A percentile compares a stretch with the other conserved stretches of the same genome.
Evolutionary conservation across 192 early-diverging fungal genomes (phyloP).

Genomic region (Coemansia javaensis): DNA sequence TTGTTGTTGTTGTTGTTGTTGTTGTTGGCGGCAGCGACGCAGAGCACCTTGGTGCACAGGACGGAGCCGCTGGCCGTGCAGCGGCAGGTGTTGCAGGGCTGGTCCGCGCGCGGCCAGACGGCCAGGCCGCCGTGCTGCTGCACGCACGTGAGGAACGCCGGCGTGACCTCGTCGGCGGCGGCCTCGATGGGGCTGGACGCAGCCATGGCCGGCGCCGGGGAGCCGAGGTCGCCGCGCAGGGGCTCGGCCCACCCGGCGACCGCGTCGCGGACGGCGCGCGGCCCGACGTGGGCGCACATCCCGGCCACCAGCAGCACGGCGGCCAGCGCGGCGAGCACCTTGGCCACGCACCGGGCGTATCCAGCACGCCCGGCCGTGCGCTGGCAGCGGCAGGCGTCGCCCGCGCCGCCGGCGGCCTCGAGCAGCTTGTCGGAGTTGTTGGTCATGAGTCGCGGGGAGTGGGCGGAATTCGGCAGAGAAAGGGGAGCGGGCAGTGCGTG

Average conservation of each 20-base stretch:
- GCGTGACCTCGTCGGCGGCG: conserved; percentile 10
- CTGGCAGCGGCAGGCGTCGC: not conserved
- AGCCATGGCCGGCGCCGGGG: conserved; percentile 1
- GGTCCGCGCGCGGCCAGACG: conserved; percentile 21
- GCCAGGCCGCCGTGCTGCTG: conserved; percentile 22
- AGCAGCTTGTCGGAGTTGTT: conserved; percentile 5
- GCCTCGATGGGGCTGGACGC: not conserved
- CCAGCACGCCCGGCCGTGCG: not conserved
- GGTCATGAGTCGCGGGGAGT: not conserved
- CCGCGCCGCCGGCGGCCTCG: not conserved
- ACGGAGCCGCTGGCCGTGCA: conserved; percentile 23
- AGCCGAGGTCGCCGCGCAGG: not conserved
- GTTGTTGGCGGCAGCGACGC: not conserved
- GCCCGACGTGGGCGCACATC: too few relatives aligned
- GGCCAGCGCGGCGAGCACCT: not conserved
- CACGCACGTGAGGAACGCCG: conserved; percentile 28
- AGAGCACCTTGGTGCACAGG: conserved; percentile 42
- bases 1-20: too few relatives aligned
- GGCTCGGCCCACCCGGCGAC: not conserved
- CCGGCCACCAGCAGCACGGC: not conserved
- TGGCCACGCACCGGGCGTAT: not conserved
- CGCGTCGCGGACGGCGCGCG: not conserved
- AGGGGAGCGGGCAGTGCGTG: not conserved
- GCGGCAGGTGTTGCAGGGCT: conserved; percentile 34
- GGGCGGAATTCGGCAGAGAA: too few relatives aligned